Conservation (phyloP, 345 rosid genomes). For the Camelina laxa region DNA sequence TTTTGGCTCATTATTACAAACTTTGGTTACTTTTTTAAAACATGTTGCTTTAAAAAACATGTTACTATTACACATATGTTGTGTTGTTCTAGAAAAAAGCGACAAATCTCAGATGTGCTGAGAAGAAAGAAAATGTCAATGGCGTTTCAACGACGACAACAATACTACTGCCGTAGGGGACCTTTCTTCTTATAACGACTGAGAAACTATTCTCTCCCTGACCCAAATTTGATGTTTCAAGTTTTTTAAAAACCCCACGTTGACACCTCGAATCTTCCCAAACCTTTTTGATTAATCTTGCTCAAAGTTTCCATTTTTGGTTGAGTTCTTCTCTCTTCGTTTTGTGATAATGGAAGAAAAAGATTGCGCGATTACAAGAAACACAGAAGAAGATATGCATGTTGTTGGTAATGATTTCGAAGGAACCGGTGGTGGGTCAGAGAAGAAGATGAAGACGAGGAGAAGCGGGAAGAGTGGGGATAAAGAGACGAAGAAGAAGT, state of each 20-base stretch:
- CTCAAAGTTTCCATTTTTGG: conserved; percentile 28
- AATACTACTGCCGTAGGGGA: conserved; percentile 1
- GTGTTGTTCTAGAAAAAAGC: conserved; percentile 16
- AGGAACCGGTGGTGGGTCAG: conserved; percentile 10
- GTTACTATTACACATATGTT: background rate
- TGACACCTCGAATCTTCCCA: conserved; percentile 2
- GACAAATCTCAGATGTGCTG: conserved; percentile 24
- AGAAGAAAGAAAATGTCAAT: conserved; percentile 35
- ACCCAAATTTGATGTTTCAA: background rate
- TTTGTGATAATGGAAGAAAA: conserved; percentile 32
- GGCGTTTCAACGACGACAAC: conserved; percentile 38
- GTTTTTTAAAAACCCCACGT: background rate
- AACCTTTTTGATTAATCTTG: background rate
- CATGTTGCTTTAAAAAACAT: background rate
- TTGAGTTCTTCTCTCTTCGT: background rate
- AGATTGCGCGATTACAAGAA: background rate
- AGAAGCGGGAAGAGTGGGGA: conserved; percentile 14
- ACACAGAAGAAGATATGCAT: background rate
- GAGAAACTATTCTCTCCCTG: conserved; percentile 16
- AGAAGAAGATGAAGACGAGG: conserved; percentile 16
- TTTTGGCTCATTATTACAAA: background rate
- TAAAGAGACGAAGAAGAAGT: conserved; percentile 26
- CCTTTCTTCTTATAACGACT: conserved; percentile 15
- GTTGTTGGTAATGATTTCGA: conserved; percentile 9
- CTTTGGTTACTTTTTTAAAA: background rate